Percentiles rank a stretch among this genome's conserved stretches.
phyloP scores from a whole-genome alignment of 2,329 filamentous ascomycete species.

The Furcasterigmium furcatum region DNA sequence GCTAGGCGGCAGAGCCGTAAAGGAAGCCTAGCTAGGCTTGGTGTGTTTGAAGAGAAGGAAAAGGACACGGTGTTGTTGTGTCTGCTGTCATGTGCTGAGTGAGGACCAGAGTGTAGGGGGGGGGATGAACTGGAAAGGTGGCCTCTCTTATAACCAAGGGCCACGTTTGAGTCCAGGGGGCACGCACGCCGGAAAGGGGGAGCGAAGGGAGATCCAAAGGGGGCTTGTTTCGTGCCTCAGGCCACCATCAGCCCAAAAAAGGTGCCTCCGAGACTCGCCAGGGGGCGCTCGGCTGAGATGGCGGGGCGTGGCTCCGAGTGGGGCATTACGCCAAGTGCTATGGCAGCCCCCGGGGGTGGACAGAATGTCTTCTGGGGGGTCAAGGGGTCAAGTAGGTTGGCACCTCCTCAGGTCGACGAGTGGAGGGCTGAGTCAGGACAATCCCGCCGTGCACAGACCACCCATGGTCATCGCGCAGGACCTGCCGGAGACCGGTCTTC shows the following conservation, averaged over 20 bases:
- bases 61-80: constrained; percentile 11
- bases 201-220: not conserved
- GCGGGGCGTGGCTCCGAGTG: too few species aligned
- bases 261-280: not conserved
- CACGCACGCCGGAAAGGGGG: not conserved
- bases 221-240: not conserved
- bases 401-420: too few species aligned
- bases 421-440: too few species aligned
- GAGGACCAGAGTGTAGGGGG: not conserved
- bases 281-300: not conserved
- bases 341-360: too few species aligned
- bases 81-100: not conserved
- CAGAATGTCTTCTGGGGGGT: too few species aligned
- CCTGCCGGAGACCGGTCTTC: too few species aligned
- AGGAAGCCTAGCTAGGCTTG: constrained; percentile 15
- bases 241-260: not conserved
- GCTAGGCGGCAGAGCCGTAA: constrained; percentile 6
- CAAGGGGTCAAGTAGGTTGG: too few species aligned
- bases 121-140: constrained; percentile 7
- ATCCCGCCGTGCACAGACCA: too few species aligned
- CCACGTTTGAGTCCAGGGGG: constrained; percentile 7
- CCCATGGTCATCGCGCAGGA: too few species aligned
- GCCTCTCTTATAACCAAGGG: constrained; percentile 14
- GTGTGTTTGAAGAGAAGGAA: constrained; percentile 1
- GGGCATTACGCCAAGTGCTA: too few species aligned